Evolutionary conservation across 148 eudicot species (phyloP).

Genomic region (Simmondsia chinensis): DNA sequence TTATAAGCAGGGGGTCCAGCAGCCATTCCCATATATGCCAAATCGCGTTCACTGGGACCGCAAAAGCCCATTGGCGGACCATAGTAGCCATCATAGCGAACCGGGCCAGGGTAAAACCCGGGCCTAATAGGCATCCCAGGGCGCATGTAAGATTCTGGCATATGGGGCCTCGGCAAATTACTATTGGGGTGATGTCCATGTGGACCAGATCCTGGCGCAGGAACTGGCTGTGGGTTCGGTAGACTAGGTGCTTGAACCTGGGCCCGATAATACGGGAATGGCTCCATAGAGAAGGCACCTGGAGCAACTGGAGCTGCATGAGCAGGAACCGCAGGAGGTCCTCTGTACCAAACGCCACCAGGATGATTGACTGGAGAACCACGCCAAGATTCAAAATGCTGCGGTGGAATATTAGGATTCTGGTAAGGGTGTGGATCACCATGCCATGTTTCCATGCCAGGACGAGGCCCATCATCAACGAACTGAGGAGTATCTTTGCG

Average conservation of each 20-base stretch:
- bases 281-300: conserved; percentile 79
- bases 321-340: conserved; percentile 72
- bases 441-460: conserved; percentile 68
- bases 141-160: conserved; percentile 59
- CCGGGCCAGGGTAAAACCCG: conserved; percentile 72
- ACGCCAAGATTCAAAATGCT: conserved; percentile 75
- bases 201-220: conserved; percentile 48
- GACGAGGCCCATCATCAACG: conserved; percentile 42
- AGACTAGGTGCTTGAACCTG: conserved; percentile 55
- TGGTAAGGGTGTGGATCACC: conserved; percentile 55
- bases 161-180: conserved; percentile 60
- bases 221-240: conserved; percentile 55
- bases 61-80: conserved; percentile 81
- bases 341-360: conserved; percentile 77
- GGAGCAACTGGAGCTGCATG: conserved; percentile 62
- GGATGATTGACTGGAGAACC: conserved; percentile 67
- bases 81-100: conserved; percentile 65
- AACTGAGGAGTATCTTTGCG: conserved; percentile 43
- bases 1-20: conserved; percentile 50
- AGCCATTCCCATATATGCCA: conserved; percentile 71
- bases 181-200: conserved; percentile 76
- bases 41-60: conserved; percentile 64
- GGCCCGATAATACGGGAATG: conserved; percentile 70
- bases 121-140: conserved; percentile 81
- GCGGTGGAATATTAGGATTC: conserved; percentile 56